Percentiles rank a stretch among this genome's conserved stretches.
Evolutionary conservation across 1,284 basidiomycete genomes (phyloP).

Genomic region (Sanghuangporus weigelae): DNA sequence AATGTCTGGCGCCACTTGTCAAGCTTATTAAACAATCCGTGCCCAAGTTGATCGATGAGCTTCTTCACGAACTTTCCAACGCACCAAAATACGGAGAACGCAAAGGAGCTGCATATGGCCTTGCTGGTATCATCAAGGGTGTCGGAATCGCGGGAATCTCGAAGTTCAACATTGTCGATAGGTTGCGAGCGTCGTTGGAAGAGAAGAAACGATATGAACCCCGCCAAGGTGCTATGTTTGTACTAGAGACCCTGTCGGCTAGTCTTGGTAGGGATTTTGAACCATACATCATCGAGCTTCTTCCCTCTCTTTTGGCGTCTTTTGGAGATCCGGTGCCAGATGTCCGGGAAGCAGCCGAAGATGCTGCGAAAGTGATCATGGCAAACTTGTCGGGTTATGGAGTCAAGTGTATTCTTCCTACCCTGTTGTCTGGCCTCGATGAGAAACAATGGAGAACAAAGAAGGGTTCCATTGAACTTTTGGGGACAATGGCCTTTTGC

Average conservation of each 20-base stretch:
- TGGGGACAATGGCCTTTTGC: constrained; percentile 99
- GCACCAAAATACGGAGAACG: constrained; percentile 87
- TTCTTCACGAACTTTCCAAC: constrained; percentile 74
- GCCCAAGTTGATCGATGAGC: constrained; percentile 66
- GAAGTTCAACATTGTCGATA: constrained; percentile 75
- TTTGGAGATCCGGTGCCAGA: constrained; percentile 91
- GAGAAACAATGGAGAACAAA: constrained; percentile 99
- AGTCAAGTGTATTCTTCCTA: constrained; percentile 92
- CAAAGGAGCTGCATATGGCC: constrained; percentile 92
- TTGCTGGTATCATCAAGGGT: constrained; percentile 91
- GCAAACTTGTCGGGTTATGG: constrained; percentile 91
- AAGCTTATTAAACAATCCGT: constrained; percentile 63
- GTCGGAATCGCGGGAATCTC: constrained; percentile 84
- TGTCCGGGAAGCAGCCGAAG: constrained; percentile 92
- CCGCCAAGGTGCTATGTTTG: constrained; percentile 93
- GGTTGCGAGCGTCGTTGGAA: constrained; percentile 74
- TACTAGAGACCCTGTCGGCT: constrained; percentile 86
- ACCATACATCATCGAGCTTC: constrained; percentile 85
- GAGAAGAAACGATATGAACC: constrained; percentile 88
- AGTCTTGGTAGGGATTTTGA: constrained; percentile 90
- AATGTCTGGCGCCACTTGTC: constrained; percentile 88
- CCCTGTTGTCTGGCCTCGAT: constrained; percentile 86
- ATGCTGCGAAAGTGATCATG: constrained; percentile 95
- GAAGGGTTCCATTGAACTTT: constrained; percentile 95
- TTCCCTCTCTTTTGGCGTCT: constrained; percentile 81